Percentiles rank a stretch among this genome's conserved stretches.
These are phyloP conservation scores for Wickerhamiella kazuoi DNA, from an alignment of 805 yeast genomes.

Conservation along the genomic window DNA sequence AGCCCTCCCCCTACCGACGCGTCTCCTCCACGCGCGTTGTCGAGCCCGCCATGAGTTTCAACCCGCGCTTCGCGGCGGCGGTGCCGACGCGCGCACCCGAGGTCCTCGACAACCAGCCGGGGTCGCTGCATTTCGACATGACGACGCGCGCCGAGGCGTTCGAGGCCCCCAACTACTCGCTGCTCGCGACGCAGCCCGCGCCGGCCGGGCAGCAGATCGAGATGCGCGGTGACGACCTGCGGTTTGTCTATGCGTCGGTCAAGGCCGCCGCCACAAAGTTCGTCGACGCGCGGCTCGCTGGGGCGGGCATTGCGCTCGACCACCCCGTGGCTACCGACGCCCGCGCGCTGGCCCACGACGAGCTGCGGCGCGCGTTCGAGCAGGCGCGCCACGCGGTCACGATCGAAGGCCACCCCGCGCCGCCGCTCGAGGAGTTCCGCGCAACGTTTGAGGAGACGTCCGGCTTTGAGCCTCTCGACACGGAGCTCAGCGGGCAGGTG, in stretches of 20 bases:
- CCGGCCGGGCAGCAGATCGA: conserved; percentile 23
- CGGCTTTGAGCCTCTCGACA: conserved; percentile 13
- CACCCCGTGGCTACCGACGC: conserved; percentile 34
- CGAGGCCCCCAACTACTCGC: conserved; percentile 18
- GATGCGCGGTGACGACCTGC: conserved; percentile 36
- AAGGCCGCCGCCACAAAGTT: conserved; percentile 27
- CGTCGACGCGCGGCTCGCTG: conserved; percentile 32
- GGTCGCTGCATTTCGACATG: no score
- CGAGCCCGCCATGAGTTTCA: no score
- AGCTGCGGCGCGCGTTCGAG: conserved; percentile 36
- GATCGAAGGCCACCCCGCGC: conserved; percentile 34
- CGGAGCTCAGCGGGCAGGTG: conserved; percentile 5
- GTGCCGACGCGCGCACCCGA: no score
- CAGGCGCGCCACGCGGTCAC: conserved; percentile 36
- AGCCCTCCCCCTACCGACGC: no score
- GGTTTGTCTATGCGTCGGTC: conserved; percentile 30
- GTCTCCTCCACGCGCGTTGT: no score
- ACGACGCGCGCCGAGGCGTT: no score
- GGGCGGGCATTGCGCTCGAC: conserved; percentile 12
- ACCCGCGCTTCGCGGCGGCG: no score
- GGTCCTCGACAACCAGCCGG: no score
- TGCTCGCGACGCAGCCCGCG: conserved; percentile 9
- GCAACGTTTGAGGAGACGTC: conserved; percentile 11
- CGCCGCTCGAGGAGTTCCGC: conserved; percentile 9
- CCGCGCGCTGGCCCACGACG: conserved; percentile 16